Base-by-base conservation (phyloP, 1,139 yeast species). In the Scheffersomyces titani region DNA sequence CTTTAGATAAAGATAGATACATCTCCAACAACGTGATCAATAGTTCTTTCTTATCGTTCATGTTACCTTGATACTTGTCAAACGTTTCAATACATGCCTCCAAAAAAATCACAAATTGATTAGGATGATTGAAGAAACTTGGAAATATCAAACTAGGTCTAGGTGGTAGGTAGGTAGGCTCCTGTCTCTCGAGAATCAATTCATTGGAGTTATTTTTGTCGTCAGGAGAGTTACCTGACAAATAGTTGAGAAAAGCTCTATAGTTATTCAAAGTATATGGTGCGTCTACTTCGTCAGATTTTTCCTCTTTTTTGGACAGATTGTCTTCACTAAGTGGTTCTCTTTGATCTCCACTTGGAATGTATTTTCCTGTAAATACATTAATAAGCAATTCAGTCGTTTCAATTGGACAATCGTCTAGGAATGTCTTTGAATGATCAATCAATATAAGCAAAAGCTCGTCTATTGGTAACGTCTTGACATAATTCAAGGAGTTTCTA, bases 91-190 rank as follows among this genome's bases (percentile, higher is more conserved):
- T 75, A 65, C 98, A 92, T 0, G 98, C 98, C 68, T 94, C 99
- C 56, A 94, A 73, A 63, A 96, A 93, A n/a, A 91, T 90, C 19
- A 93, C 96, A 79, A 94, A 93, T 66, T 93, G 96, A 66, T 88
- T 84, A 0, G 96, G 92, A 67, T 90, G 92, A 65, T 88, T 85
- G 18, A 90, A 85, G 70, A 94, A 96, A 1, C 96, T 86, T 1
- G 96, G 87, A 68, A 92, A 96, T 2, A 94, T 90, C 49, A 94
- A 78, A 54, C 93, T 83, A 3, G 99, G 98, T 55, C 87, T 83
- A 1, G 99, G 99, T 1, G 98, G 98, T 57, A 89, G 87, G 68
- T 93, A 93, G 0, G 97, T 90, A 1, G 96, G 94, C 36, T 70
- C 69, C 50, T 50, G 57, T 51, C 16, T 7, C 6, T 46, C 49